Percentiles rank a stretch among this genome's conserved stretches.
These are phyloP conservation scores for Fagopyrum tataricum DNA, from an alignment of 148 eudicot species.

Conservation along the genomic window DNA sequence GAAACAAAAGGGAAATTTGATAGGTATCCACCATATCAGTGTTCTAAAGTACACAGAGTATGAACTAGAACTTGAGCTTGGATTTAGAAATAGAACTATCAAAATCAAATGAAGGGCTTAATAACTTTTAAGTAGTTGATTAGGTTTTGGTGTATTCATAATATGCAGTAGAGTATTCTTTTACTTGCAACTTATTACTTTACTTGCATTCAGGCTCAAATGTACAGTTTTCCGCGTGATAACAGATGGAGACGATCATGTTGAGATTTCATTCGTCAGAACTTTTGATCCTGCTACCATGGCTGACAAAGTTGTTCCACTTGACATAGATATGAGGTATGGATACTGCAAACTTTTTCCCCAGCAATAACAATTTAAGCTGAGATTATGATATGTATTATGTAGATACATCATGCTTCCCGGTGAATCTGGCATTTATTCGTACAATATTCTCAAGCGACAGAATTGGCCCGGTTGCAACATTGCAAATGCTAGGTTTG, in stretches of 20 bases:
- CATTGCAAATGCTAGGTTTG: slow-evolving; percentile 55
- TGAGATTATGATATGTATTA: not conserved
- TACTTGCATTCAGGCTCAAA: slow-evolving; percentile 16
- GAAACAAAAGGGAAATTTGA: slow-evolving; percentile 30
- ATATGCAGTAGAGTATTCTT: not conserved
- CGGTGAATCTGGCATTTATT: slow-evolving; percentile 61
- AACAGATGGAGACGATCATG: slow-evolving; percentile 38
- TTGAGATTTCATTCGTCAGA: slow-evolving; percentile 64
- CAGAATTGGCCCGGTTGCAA: slow-evolving; percentile 46
- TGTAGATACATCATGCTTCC: slow-evolving; percentile 63
- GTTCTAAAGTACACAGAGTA: too few species aligned
- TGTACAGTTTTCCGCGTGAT: slow-evolving; percentile 28
- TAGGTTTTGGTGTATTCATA: too few species aligned
- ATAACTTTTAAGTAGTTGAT: too few species aligned
- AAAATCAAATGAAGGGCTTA: not conserved
- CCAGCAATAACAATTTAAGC: not conserved
- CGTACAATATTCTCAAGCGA: slow-evolving; percentile 57
- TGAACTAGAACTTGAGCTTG: not conserved
- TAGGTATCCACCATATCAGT: slow-evolving; percentile 22
- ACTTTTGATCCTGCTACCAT: slow-evolving; percentile 26
- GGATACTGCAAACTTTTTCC: not conserved
- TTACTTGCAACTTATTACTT: not conserved
- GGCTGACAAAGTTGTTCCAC: slow-evolving; percentile 25
- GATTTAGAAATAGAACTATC: not conserved
- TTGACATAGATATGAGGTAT: slow-evolving; percentile 77